phyloP scores from a whole-genome alignment of 306 rosid genomes.

The Luffa acutangula region DNA sequence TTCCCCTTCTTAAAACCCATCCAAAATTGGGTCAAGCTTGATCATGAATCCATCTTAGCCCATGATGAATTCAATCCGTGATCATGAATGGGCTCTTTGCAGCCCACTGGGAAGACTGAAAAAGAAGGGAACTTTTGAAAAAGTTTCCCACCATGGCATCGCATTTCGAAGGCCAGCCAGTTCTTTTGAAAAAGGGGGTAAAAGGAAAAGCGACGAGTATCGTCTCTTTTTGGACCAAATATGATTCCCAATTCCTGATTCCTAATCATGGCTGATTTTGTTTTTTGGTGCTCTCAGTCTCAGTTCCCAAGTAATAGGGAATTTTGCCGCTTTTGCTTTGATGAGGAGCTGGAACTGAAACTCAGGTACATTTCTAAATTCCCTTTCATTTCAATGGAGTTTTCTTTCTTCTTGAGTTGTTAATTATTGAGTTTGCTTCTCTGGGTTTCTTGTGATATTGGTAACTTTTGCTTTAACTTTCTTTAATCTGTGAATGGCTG shows the following conservation, averaged over 20 bases:
- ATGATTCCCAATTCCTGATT: neutral
- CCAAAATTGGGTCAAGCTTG: neutral
- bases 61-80: neutral
- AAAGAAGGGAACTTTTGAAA: neutral
- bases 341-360: neutral
- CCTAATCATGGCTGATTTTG: neutral
- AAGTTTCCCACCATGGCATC: constrained; percentile 4
- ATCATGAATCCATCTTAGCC: neutral
- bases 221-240: neutral
- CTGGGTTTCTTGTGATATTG: neutral
- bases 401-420: neutral
- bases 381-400: neutral
- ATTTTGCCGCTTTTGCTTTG: neutral
- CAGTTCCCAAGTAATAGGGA: neutral
- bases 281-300: neutral
- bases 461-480: neutral
- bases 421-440: neutral
- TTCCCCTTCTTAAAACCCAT: neutral
- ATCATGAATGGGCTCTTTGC: neutral
- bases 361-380: neutral
- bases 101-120: neutral
- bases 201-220: neutral
- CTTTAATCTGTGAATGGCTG: neutral
- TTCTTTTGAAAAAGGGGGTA: neutral
- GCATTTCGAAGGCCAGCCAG: neutral